These are phyloP conservation scores for Castanea sativa DNA, from an alignment of 306 rosid species.

Conservation along the genomic window DNA sequence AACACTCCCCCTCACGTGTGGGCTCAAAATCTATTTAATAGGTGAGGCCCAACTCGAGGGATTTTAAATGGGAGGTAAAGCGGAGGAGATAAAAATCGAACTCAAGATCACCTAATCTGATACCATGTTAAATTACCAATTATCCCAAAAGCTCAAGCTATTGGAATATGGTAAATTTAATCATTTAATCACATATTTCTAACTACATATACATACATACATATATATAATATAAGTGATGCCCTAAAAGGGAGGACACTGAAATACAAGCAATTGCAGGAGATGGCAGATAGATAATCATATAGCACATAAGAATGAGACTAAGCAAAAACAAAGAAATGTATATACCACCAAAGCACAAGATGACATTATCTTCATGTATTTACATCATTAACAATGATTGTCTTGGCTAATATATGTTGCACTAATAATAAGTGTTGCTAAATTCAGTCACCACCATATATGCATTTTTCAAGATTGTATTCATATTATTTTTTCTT, in stretches of 20 bases:
- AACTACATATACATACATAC: no score
- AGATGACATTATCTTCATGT: background rate
- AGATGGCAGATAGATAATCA: background rate
- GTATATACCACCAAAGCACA: background rate
- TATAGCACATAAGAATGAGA: background rate
- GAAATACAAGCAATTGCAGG: background rate
- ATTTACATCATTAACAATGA: background rate
- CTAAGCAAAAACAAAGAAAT: background rate
- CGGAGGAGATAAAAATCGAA: no score
- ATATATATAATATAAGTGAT: background rate
- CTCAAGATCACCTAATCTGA: no score
- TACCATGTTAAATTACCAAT: no score
- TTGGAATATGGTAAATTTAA: no score
- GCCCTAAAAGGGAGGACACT: background rate
- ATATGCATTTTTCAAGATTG: background rate
- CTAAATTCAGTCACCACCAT: background rate
- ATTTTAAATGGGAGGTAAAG: no score
- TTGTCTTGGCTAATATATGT: background rate
- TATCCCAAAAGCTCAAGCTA: no score
- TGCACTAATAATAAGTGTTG: background rate
- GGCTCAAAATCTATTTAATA: no score
- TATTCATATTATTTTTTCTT: background rate
- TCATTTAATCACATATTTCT: no score
- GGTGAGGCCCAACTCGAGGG: no score
- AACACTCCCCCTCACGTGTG: no score